These are phyloP conservation scores for Fusarium chuoi DNA, from an alignment of 2,329 filamentous ascomycete genomes.

Conservation along the genomic window DNA sequence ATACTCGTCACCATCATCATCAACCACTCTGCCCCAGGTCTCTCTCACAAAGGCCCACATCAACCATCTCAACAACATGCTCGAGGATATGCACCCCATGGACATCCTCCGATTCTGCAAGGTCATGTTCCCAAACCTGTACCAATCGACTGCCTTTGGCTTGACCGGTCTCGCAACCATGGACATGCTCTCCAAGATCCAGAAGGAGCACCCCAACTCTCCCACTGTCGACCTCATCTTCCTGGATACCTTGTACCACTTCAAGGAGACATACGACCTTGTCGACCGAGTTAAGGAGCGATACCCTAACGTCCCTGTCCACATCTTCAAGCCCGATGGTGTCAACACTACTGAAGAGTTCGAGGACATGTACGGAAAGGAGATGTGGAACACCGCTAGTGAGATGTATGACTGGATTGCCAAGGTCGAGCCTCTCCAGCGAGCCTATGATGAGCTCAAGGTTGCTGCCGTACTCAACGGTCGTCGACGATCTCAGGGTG, in stretches of 20 bases:
- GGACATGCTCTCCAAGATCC: constrained; percentile 85
- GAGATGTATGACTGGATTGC: constrained; percentile 96
- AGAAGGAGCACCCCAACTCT: constrained; percentile 69
- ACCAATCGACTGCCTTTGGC: constrained; percentile 86
- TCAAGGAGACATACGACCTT: constrained; percentile 78
- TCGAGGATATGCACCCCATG: constrained; percentile 88
- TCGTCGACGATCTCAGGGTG: constrained; percentile 90
- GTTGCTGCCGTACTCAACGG: constrained; percentile 94
- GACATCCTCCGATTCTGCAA: constrained; percentile 94
- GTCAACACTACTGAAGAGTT: constrained; percentile 80
- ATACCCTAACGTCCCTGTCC: constrained; percentile 83
- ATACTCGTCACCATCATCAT: constrained; percentile 50
- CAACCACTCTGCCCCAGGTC: constrained; percentile 72
- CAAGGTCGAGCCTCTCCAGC: constrained; percentile 96
- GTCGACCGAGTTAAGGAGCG: constrained; percentile 77
- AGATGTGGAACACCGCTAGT: constrained; percentile 84
- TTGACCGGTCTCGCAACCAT: constrained; percentile 83
- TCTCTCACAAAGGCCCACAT: constrained; percentile 89
- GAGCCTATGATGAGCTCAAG: constrained; percentile 86
- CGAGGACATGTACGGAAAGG: constrained; percentile 81
- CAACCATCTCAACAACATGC: constrained; percentile 87
- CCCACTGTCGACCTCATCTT: constrained; percentile 76
- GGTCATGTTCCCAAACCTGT: constrained; percentile 88
- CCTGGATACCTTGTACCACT: constrained; percentile 86
- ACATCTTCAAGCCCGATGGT: constrained; percentile 89